Evolutionary conservation across 116 monocot species (phyloP).

Genomic region (Papilionanthe hybrid): DNA sequence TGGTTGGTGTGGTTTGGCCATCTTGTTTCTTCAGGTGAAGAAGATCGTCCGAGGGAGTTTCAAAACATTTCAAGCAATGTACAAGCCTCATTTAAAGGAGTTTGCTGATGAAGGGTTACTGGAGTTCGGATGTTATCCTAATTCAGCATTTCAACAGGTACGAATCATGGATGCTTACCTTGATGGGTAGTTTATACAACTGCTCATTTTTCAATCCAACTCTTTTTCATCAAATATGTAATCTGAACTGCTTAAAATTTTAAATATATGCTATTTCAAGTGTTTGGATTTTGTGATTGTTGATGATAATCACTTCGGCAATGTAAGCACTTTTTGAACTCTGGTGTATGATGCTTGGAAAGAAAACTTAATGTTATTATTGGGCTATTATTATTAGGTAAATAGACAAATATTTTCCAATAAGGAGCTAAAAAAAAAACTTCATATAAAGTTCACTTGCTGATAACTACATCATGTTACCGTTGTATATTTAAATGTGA

Average conservation of each 20-base stretch:
- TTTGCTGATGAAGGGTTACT: slow-evolving; percentile 54
- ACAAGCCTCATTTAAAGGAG: slow-evolving; percentile 59
- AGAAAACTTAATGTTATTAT: background rate
- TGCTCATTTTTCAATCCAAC: background rate
- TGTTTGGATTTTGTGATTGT: background rate
- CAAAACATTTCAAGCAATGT: slow-evolving; percentile 61
- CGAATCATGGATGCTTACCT: background rate
- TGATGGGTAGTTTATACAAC: background rate
- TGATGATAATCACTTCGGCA: background rate
- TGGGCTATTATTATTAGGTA: background rate
- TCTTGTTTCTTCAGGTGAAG: slow-evolving; percentile 48
- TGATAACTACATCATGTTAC: too few species aligned
- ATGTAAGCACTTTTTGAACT: background rate
- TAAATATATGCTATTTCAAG: background rate
- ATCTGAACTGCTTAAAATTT: background rate
- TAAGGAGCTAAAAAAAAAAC: too few species aligned
- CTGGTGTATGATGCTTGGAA: background rate
- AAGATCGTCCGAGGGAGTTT: slow-evolving; percentile 90
- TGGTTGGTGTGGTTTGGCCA: background rate
- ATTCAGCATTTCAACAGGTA: slow-evolving; percentile 64
- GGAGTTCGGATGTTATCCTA: slow-evolving; percentile 19
- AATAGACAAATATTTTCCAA: too few species aligned
- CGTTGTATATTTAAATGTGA: too few species aligned
- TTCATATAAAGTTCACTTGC: too few species aligned
- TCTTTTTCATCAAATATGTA: background rate